A percentile compares a stretch with the other conserved stretches of the same genome.
phyloP scores from a whole-genome alignment of 176 grass and related monocot species.

The Phragmites australis region DNA sequence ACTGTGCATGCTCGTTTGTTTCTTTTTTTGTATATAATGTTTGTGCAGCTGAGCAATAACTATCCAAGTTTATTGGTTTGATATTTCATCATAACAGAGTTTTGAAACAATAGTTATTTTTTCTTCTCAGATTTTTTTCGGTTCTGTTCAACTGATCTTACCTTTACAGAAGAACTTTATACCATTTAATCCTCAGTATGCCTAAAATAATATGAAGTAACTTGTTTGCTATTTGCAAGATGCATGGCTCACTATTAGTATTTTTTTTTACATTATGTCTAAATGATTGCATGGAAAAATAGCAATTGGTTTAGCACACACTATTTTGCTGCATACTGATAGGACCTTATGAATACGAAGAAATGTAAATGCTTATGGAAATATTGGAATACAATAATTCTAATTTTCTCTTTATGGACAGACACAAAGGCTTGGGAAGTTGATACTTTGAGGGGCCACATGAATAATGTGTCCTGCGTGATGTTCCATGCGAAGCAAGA shows the following conservation, averaged over 20 bases:
- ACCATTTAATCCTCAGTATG: not conserved
- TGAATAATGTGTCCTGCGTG: slow-evolving; percentile 98
- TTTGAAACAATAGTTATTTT: not conserved
- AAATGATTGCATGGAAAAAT: not conserved
- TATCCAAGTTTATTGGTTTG: not conserved
- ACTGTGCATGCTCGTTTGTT: not conserved
- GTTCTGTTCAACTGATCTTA: not conserved
- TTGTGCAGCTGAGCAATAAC: not conserved
- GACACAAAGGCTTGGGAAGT: slow-evolving; percentile 99
- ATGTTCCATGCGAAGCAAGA: slow-evolving; percentile 99
- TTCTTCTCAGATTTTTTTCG: not conserved
- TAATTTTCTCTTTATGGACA: slow-evolving; percentile 38
- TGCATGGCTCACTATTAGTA: not conserved
- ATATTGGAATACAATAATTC: not conserved
- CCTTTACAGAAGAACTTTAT: not conserved
- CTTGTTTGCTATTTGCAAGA: slow-evolving; percentile 11
- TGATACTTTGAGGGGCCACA: slow-evolving; percentile 93
- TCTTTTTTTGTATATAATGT: not conserved
- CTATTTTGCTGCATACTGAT: not conserved
- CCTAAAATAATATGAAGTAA: not conserved
- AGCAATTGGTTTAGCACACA: not conserved
- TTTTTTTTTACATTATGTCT: not conserved
- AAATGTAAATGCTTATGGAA: not conserved
- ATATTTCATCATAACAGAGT: not conserved
- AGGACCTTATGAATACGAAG: not conserved